Evolutionary conservation across 2,329 filamentous ascomycete species (phyloP).

Genomic region (Fusarium avenaceum): DNA sequence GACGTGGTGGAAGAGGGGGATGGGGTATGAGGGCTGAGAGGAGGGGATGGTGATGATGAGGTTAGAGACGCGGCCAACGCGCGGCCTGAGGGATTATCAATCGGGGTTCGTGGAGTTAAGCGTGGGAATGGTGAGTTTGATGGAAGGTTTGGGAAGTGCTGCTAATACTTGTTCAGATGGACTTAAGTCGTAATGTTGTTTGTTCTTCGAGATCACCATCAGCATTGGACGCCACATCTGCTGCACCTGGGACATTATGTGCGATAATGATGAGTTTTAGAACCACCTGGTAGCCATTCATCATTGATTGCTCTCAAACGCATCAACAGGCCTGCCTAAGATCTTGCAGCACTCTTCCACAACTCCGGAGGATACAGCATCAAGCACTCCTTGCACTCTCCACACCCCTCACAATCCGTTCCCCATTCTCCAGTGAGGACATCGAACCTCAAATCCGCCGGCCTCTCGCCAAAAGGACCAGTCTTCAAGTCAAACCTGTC

Average conservation of each 20-base stretch:
- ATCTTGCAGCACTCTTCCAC: slow-evolving; percentile 12
- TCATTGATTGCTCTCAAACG: too few species aligned
- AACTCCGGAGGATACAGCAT: slow-evolving; percentile 31
- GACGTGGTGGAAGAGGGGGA: slow-evolving; percentile 76
- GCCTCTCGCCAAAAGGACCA: slow-evolving; percentile 23
- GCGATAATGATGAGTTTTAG: background rate
- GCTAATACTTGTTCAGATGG: background rate
- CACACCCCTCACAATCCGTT: slow-evolving; percentile 28
- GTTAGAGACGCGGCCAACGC: slow-evolving; percentile 25
- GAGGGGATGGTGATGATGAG: background rate
- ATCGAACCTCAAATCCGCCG: slow-evolving; percentile 18
- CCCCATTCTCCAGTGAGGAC: slow-evolving; percentile 27
- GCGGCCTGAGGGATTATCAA: slow-evolving; percentile 22
- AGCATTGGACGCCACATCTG: background rate
- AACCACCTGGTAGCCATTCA: background rate
- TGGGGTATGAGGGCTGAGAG: slow-evolving; percentile 64
- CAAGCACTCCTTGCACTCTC: slow-evolving; percentile 29
- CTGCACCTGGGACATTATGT: background rate
- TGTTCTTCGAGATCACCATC: background rate
- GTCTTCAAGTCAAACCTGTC: slow-evolving; percentile 38
- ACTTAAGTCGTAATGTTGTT: too few species aligned
- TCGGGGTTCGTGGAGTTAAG: background rate
- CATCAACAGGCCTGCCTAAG: background rate
- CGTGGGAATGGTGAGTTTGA: background rate
- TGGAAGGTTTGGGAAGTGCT: background rate